Base-by-base conservation (phyloP, 768 basidiomycete species). In the Symmetrospora coprosmae region DNA sequence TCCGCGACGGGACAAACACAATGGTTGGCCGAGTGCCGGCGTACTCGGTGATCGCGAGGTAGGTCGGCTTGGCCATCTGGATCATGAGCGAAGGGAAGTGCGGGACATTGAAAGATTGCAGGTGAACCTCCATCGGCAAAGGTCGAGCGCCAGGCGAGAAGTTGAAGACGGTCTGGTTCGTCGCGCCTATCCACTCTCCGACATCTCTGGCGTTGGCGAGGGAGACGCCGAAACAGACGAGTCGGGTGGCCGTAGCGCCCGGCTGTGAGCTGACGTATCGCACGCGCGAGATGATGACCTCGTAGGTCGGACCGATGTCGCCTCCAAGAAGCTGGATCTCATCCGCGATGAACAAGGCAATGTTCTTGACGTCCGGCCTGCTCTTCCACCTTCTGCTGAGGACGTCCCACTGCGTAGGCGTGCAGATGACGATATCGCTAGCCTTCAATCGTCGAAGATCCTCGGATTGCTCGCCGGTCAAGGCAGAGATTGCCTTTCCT, bases 31-130 rank as follows among this genome's bases (percentile, higher is more conserved):
- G 87, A 3, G 80, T 78, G 0, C 82, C 79, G 0, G 94, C 83
- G 65, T 89, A 83, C 69, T 99, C 92, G 41, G 82, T 75, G 62
- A 96, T 85, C 30, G 91, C 83, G 6, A 97, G 80, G 71, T 96
- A 97, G 0, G 92, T 87, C 0, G 94, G 94, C 71, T 97, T 97
- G 8, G 91, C 90, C 94, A 99, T 97, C 43, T 90, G 80, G 62
- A 97, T 88, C 92, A 99, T 97, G 39, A 99, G 76, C 0, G 90
- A 94, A 0, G 94, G 90, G 81, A 92, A 94, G 70, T 97, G 94
- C n/a, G 90, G 87, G 45, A 90, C 87, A 27, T 80, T 81, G 76
- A 94, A 99, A 39, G 86, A 89, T 69, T 99, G 94, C 7, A 99
- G 75, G 69, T 97, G 91, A 47, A 99, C 90, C 61, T 96, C 89